phyloP scores from a whole-genome alignment of 2,329 filamentous ascomycete genomes.

The Fusarium sp. region DNA sequence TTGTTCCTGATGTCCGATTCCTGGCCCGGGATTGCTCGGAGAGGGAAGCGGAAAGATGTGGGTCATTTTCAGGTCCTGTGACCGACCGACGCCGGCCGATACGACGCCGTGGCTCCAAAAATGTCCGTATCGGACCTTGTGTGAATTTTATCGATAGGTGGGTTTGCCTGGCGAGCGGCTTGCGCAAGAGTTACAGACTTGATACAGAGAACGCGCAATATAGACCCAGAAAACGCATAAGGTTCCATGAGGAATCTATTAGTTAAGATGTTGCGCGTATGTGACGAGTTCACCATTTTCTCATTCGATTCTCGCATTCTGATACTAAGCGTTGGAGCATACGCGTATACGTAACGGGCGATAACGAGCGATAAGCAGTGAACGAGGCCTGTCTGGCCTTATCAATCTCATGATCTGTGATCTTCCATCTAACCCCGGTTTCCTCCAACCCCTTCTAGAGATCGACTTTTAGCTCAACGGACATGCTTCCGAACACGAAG shows the following conservation, averaged over 20 bases:
- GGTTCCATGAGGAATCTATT: not conserved
- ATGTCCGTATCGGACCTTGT: constrained; percentile 30
- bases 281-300: constrained; percentile 17
- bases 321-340: constrained; percentile 1
- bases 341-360: constrained; percentile 23
- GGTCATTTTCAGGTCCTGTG: constrained; percentile 31
- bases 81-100: constrained; percentile 38
- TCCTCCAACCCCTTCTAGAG: constrained; percentile 11
- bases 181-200: constrained; percentile 29
- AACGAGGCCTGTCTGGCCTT: constrained; percentile 23
- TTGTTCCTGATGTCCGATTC: constrained; percentile 36
- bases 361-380: constrained; percentile 9
- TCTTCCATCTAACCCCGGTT: constrained; percentile 33
- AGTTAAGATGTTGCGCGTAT: constrained; percentile 25
- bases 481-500: constrained; percentile 22
- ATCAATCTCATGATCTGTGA: constrained; percentile 46
- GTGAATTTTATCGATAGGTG: constrained; percentile 27
- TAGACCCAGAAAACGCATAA: constrained; percentile 7
- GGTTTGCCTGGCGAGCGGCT: constrained; percentile 8
- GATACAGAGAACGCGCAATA: constrained; percentile 27
- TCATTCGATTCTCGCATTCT: constrained; percentile 13
- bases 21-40: constrained; percentile 35
- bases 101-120: constrained; percentile 7
- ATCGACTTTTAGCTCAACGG: constrained; percentile 34
- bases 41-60: constrained; percentile 43